Conservation (phyloP, 192 early-diverging fungal species). For the Podochytrium sp. region DNA sequence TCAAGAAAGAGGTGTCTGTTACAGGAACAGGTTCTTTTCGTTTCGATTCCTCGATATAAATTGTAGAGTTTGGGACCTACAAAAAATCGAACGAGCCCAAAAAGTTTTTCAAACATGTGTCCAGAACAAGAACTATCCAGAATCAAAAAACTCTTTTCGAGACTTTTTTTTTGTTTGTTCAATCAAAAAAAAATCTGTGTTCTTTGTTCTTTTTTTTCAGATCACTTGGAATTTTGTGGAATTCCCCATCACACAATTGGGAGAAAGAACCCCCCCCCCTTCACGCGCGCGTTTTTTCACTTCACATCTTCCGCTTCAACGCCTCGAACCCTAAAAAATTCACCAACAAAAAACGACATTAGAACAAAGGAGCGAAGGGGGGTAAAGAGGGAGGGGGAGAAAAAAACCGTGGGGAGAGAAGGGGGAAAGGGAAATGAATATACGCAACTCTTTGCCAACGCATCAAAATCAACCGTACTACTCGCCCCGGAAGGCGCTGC, state of each 20-base stretch:
- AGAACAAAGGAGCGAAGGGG: background rate
- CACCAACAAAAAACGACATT: background rate
- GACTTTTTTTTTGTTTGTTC: too few relatives aligned
- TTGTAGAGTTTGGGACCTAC: background rate
- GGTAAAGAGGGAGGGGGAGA: background rate
- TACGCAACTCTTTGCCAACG: constrained; percentile 62
- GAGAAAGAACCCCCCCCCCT: too few relatives aligned
- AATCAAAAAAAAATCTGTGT: too few relatives aligned
- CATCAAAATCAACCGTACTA: constrained; percentile 69
- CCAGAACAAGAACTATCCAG: too few relatives aligned
- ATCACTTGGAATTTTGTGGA: background rate
- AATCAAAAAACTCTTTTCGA: too few relatives aligned
- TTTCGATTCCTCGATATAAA: too few relatives aligned
- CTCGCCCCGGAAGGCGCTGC: background rate
- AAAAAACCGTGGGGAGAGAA: background rate
- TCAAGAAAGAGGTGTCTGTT: too few relatives aligned
- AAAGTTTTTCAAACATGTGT: too few relatives aligned
- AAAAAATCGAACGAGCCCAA: too few relatives aligned
- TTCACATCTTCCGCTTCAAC: constrained; percentile 56
- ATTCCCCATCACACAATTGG: too few relatives aligned
- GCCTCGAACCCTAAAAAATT: constrained; percentile 63
- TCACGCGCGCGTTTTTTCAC: too few relatives aligned
- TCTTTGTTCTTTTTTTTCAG: background rate
- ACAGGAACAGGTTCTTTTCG: too few relatives aligned
- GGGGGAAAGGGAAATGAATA: background rate